These are phyloP conservation scores for Diaporthe caulivora DNA, from an alignment of 2,329 filamentous ascomycete species.

Conservation along the genomic window DNA sequence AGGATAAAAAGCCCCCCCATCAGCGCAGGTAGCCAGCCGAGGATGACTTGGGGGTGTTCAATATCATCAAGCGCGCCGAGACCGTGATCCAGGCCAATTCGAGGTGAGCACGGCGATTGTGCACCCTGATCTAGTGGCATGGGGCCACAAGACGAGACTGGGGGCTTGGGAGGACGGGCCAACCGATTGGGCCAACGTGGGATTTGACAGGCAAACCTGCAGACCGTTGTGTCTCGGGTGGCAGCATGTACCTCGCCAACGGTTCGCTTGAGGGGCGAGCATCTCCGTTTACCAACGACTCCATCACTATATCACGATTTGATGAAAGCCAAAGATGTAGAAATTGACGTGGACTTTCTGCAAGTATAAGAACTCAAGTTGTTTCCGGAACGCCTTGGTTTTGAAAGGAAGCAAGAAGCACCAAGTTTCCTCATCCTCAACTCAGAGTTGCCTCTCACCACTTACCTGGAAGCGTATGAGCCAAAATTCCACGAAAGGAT, in stretches of 20 bases:
- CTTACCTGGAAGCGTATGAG: neutral
- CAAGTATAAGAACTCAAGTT: neutral
- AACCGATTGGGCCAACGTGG: conserved; percentile 32
- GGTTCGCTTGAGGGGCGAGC: conserved; percentile 34
- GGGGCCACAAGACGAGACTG: conserved; percentile 6
- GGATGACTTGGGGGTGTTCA: conserved; percentile 26
- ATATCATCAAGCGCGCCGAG: conserved; percentile 33
- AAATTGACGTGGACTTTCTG: too few species aligned
- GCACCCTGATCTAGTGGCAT: conserved; percentile 13
- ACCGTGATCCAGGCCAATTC: conserved; percentile 32
- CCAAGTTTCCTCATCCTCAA: neutral
- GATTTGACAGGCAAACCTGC: conserved; percentile 35
- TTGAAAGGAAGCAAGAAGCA: neutral
- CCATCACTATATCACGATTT: neutral
- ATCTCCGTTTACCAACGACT: neutral
- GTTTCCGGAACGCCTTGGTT: neutral
- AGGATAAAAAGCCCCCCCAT: neutral
- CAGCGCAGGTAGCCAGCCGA: neutral
- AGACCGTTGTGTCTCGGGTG: conserved; percentile 35
- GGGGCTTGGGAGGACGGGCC: neutral
- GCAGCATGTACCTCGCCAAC: conserved; percentile 34
- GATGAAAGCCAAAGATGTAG: too few species aligned
- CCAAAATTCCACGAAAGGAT: neutral
- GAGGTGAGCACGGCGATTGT: neutral
- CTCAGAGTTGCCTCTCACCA: neutral